These are phyloP conservation scores for Ceratocystis variospora DNA, from an alignment of 2,329 filamentous ascomycete species.

Conservation along the genomic window DNA sequence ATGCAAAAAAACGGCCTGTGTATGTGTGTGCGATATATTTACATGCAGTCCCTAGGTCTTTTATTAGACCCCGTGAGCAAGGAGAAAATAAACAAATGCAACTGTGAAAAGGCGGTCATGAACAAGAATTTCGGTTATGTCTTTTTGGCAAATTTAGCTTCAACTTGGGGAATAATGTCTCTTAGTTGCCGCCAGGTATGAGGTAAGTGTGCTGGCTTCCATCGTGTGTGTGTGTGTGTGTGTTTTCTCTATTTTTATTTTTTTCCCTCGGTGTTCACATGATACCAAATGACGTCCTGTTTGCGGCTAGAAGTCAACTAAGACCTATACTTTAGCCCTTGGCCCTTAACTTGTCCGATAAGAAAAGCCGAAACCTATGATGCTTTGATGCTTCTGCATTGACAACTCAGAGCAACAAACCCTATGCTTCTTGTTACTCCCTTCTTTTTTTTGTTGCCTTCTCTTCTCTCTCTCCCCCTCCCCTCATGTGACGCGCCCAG, in stretches of 20 bases:
- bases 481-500: background rate
- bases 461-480: background rate
- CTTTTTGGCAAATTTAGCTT: background rate
- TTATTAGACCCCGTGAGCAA: constrained; percentile 1
- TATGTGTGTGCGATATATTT: background rate
- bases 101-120: constrained; percentile 5
- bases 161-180: no score
- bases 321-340: background rate
- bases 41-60: background rate
- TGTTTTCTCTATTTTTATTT: background rate
- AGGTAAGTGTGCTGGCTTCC: background rate
- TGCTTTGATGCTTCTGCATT: background rate
- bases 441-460: background rate
- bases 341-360: background rate
- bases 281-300: background rate
- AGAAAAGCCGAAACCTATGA: background rate
- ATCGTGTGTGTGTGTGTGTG: background rate
- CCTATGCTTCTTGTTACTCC: background rate
- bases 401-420: background rate
- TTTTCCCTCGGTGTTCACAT: background rate
- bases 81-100: background rate
- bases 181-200: no score
- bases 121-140: background rate
- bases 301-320: background rate
- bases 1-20: background rate